Base-by-base conservation (phyloP, 2,329 filamentous ascomycete genomes). In the Fusarium verticillioides region DNA sequence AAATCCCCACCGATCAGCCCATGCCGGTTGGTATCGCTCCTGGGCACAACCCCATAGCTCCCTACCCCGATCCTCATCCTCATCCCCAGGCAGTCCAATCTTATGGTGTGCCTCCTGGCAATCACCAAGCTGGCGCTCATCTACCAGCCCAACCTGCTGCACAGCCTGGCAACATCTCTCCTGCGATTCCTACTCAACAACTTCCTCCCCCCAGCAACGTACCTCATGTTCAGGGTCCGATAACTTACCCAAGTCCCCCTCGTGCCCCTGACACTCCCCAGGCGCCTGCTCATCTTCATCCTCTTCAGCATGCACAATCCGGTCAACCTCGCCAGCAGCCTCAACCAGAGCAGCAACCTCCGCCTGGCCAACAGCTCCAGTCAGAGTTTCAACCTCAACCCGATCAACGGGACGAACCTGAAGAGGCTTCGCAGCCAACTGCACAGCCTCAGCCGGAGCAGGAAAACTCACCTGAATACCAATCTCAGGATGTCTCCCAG, bases 181-280 rank as follows among this genome's bases (percentile, higher is more conserved):
- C 66, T 32, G 47, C 53, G 7, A 54, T 49, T 28, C 43, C 58
- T 23, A 39, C 44, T 37, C 47, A 63, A 42, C 59, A 60, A 44
- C 15, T 28, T 37, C 44, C 58, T 30, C 15, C 34, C 52, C 65
- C 59, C 50, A 56, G n/a, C 7, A 52, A 65, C 16, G 16, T 37
- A 42, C 32, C 36, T 32, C 52, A 53, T 26, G 46, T 21, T 26
- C 66, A 54, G 46, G 66, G 44, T 37, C 46, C 59, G 21, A 44
- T 68, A 26, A 73, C 66, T 12, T 78, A 76, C 42, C 73, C 76
- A 32, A 78, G 76, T 23, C 76, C 76, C 18, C 69, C 73, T 46
- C 61, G 40, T 46, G 49, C 50, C 7, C 37, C 68, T 44, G 67
- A 77, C 21, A 43, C 71, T 16, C 37, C 75, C 13, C 73, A 71